A percentile compares a stretch with the other conserved stretches of the same genome.
Conservation (phyloP, 345 rosid genomes). For the Toxicodendron radicans region DNA sequence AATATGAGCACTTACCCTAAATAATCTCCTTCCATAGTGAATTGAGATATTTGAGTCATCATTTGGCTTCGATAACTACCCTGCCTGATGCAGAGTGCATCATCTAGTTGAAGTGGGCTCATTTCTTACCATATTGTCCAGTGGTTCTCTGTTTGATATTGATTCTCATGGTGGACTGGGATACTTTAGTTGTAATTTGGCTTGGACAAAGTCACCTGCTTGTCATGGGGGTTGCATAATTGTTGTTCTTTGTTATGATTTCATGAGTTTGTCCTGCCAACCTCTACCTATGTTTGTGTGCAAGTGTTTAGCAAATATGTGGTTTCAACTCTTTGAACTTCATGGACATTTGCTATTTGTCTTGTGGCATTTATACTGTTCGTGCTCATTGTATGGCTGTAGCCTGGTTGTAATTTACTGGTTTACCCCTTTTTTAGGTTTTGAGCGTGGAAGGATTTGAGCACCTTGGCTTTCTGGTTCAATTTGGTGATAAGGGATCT, state of each 20-base stretch:
- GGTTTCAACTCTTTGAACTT: background rate
- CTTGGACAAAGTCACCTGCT: background rate
- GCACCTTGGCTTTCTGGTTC: constrained; percentile 94
- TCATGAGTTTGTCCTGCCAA: background rate
- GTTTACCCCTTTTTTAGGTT: constrained; percentile 54
- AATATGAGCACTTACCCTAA: background rate
- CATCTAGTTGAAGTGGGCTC: background rate
- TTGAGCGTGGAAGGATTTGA: constrained; percentile 88
- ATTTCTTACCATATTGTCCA: background rate
- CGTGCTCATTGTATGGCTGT: constrained; percentile 7
- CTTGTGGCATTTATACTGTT: background rate
- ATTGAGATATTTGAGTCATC: no score
- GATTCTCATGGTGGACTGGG: background rate
- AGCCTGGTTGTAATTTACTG: constrained; percentile 23
- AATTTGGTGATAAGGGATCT: constrained; percentile 85
- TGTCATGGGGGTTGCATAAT: no score
- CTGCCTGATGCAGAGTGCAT: background rate
- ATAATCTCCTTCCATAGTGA: background rate
- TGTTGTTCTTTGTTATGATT: background rate
- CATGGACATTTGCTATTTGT: background rate
- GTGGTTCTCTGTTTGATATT: background rate
- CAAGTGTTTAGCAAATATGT: background rate
- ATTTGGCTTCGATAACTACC: no score
- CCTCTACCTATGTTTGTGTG: no score
- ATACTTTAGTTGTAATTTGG: background rate